Conservation (phyloP, 768 basidiomycete genomes). For the Boletus rubescentipes region DNA sequence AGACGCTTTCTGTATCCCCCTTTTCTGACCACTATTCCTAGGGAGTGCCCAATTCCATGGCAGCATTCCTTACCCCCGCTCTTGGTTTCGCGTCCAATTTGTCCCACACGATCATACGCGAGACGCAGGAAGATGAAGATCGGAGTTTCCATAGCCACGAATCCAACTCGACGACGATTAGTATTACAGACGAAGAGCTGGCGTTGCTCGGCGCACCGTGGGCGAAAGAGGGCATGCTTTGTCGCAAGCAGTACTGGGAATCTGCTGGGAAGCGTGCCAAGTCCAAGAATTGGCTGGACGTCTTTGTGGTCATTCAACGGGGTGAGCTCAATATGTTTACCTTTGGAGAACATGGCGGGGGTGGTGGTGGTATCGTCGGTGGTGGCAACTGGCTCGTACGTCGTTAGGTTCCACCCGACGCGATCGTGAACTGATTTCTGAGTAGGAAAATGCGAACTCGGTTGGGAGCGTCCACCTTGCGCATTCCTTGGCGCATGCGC, state of each 20-base stretch:
- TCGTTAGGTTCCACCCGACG: conserved; percentile 20
- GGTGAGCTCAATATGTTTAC: conserved; percentile 96
- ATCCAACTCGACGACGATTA: conserved; percentile 70
- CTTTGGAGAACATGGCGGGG: conserved; percentile 77
- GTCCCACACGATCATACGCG: conserved; percentile 94
- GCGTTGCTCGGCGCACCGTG: conserved; percentile 95
- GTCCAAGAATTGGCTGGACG: conserved; percentile 90
- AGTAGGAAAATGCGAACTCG: conserved; percentile 78
- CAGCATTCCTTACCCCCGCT: conserved; percentile 75
- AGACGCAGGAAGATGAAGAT: conserved; percentile 85
- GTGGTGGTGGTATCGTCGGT: conserved; percentile 68
- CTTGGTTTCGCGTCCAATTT: conserved; percentile 97
- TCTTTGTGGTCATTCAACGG: conserved; percentile 93
- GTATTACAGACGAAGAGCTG: conserved; percentile 93
- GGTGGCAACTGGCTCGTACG: conserved; percentile 98
- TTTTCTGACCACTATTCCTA: conserved; percentile 27
- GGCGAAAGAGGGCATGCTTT: conserved; percentile 98
- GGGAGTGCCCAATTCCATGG: conserved; percentile 62
- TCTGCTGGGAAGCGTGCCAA: conserved; percentile 76
- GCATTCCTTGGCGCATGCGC: conserved; percentile 82
- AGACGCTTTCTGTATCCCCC: neutral
- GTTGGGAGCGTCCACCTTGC: conserved; percentile 84
- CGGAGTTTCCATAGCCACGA: conserved; percentile 65
- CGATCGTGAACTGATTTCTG: conserved; percentile 6
- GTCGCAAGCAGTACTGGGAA: conserved; percentile 95